These are phyloP conservation scores for Apiospora kogelbergensis DNA, from an alignment of 2,329 filamentous ascomycete genomes.

Conservation along the genomic window DNA sequence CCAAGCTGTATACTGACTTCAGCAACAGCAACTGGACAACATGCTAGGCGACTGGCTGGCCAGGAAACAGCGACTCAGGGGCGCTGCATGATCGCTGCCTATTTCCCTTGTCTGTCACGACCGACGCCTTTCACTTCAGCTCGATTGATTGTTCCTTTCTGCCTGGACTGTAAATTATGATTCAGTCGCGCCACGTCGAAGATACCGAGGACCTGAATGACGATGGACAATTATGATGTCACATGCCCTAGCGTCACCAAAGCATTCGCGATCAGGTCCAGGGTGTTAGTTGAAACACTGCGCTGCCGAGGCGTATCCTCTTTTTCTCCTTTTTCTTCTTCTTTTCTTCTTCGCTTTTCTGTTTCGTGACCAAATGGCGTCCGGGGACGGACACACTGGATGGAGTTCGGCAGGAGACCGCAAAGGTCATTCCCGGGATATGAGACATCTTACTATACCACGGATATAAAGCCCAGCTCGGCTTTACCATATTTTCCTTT, in stretches of 20 bases:
- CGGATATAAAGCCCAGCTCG: neutral
- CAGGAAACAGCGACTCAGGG: conserved; percentile 63
- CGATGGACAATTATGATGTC: neutral
- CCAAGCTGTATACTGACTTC: conserved; percentile 12
- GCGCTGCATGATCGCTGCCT: conserved; percentile 26
- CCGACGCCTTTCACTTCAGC: neutral
- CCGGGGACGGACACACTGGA: conserved; percentile 9
- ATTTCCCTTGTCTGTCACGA: neutral
- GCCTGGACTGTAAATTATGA: neutral
- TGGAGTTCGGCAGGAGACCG: conserved; percentile 6
- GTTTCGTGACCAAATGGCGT: conserved; percentile 7
- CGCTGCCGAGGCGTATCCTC: neutral
- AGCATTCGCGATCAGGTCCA: neutral
- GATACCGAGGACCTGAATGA: neutral
- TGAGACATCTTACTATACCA: conserved; percentile 7
- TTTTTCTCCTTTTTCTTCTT: neutral
- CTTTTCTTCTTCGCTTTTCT: neutral
- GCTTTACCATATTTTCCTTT: conserved; percentile 5
- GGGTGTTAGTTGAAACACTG: no score
- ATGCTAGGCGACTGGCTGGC: conserved; percentile 83
- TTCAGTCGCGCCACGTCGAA: neutral
- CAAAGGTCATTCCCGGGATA: conserved; percentile 6
- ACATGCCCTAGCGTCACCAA: neutral
- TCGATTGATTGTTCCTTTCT: neutral
- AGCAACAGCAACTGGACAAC: conserved; percentile 71